Evolutionary conservation across 78 protist species (phyloP).

Genomic region (Dictyostelium citrinum): DNA sequence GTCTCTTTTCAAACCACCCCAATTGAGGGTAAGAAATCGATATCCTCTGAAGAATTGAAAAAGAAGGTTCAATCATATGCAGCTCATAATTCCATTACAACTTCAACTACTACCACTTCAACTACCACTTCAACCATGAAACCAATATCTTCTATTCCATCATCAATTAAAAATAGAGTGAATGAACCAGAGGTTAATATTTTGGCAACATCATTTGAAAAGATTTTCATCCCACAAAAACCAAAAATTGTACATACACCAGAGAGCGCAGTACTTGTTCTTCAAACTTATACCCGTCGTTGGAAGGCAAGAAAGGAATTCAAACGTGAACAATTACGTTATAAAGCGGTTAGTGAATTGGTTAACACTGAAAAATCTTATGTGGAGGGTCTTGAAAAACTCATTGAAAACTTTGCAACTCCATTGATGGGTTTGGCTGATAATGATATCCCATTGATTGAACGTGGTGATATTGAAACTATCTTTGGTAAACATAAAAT

Average conservation of each 20-base stretch:
- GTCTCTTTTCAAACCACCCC: conserved; percentile 41
- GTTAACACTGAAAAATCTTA: conserved; percentile 53
- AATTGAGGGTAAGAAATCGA: conserved; percentile 26
- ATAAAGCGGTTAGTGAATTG: conserved; percentile 60
- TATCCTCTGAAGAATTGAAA: conserved; percentile 41
- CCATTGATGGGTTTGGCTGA: conserved; percentile 40
- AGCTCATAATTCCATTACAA: neutral
- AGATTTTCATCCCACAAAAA: conserved; percentile 13
- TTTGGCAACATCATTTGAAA: conserved; percentile 54
- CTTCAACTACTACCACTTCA: neutral
- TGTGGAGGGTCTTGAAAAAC: conserved; percentile 65
- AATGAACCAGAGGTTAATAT: neutral
- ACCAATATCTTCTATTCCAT: neutral
- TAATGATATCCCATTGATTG: conserved; percentile 16
- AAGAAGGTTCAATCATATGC: neutral
- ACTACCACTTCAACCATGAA: neutral
- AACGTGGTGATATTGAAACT: conserved; percentile 23
- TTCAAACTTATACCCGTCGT: conserved; percentile 49
- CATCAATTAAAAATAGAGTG: neutral
- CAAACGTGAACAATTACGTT: conserved; percentile 39
- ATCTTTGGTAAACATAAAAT: conserved; percentile 66
- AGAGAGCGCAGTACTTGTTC: conserved; percentile 33
- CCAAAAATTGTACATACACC: conserved; percentile 21
- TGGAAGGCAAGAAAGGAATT: conserved; percentile 63
- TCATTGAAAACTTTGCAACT: conserved; percentile 44